phyloP scores from a whole-genome alignment of 441 rosid genomes.

The Populus hybrid region DNA sequence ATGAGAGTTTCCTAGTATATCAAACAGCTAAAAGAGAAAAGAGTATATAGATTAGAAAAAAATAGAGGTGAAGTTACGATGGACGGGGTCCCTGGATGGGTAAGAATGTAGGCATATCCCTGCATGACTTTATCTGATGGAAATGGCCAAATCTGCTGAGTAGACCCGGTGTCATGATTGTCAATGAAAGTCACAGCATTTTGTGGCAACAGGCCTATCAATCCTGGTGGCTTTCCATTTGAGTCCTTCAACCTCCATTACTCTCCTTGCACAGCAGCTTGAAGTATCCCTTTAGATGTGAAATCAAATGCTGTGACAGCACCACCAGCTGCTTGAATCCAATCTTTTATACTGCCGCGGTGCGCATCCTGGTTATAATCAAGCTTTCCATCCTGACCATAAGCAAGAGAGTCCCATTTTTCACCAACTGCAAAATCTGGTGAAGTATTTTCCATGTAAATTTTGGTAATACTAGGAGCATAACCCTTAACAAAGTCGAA shows the following conservation, averaged over 20 bases:
- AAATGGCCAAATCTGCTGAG: conserved; percentile 60
- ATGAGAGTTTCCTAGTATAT: not conserved
- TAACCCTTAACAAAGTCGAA: conserved; percentile 72
- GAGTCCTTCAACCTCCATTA: conserved; percentile 72
- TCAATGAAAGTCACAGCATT: conserved; percentile 84
- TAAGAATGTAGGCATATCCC: conserved; percentile 86
- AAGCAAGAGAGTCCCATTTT: conserved; percentile 61
- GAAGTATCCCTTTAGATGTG: conserved; percentile 77
- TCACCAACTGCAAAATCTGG: conserved; percentile 82
- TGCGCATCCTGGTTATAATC: conserved; percentile 50
- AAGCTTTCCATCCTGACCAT: conserved; percentile 49
- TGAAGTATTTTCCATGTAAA: conserved; percentile 43
- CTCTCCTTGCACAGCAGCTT: conserved; percentile 69
- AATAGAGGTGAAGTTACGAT: conserved; percentile 40
- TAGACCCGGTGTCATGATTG: conserved; percentile 81
- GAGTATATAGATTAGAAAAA: not conserved
- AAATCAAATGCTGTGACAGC: conserved; percentile 67
- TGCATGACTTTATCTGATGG: conserved; percentile 88
- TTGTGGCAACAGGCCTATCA: conserved; percentile 61
- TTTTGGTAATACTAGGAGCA: conserved; percentile 52
- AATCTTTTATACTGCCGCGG: conserved; percentile 45
- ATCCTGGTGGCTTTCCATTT: conserved; percentile 71
- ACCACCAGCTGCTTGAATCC: conserved; percentile 67
- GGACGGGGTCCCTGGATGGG: conserved; percentile 77
- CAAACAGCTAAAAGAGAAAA: not conserved